These are phyloP conservation scores for Zangia roseola DNA, from an alignment of 768 basidiomycete genomes.

Conservation along the genomic window DNA sequence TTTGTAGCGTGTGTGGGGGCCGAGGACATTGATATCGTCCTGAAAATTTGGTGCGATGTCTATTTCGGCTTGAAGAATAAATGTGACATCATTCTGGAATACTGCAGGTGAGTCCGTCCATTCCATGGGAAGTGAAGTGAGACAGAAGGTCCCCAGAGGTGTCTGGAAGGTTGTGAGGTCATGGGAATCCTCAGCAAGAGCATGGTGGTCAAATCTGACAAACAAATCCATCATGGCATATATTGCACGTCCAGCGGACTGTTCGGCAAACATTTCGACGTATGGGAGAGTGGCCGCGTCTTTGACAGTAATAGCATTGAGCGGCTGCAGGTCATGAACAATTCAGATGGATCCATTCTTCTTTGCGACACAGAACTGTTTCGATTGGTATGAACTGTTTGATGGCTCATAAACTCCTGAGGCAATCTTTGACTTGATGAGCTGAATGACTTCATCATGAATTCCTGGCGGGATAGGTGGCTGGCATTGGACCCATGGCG, in stretches of 20 bases:
- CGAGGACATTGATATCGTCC: slow-evolving; percentile 39
- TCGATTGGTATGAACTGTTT: slow-evolving; percentile 36
- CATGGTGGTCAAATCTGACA: neutral
- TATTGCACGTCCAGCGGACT: slow-evolving; percentile 6
- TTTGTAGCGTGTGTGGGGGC: slow-evolving; percentile 36
- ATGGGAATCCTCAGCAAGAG: slow-evolving; percentile 11
- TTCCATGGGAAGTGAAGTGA: slow-evolving; percentile 40
- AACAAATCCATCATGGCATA: slow-evolving; percentile 7
- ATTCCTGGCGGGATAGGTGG: slow-evolving; percentile 32
- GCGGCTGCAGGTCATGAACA: slow-evolving; percentile 26
- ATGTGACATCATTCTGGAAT: slow-evolving; percentile 39
- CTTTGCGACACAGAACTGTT: slow-evolving; percentile 40
- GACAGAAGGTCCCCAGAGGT: slow-evolving; percentile 33
- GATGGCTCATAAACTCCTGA: slow-evolving; percentile 42
- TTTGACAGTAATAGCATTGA: slow-evolving; percentile 15
- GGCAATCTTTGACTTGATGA: slow-evolving; percentile 36
- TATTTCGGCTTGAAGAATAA: slow-evolving; percentile 41
- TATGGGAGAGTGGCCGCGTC: slow-evolving; percentile 11
- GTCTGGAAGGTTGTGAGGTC: slow-evolving; percentile 47
- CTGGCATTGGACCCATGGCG: slow-evolving; percentile 31
- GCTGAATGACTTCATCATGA: slow-evolving; percentile 18
- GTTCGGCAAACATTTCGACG: slow-evolving; percentile 13
- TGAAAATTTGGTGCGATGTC: slow-evolving; percentile 36
- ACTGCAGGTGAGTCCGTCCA: slow-evolving; percentile 41
- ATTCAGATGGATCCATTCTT: slow-evolving; percentile 23